phyloP scores from a whole-genome alignment of 805 yeast genomes.

The Sungouiozyma ichnusensis region DNA sequence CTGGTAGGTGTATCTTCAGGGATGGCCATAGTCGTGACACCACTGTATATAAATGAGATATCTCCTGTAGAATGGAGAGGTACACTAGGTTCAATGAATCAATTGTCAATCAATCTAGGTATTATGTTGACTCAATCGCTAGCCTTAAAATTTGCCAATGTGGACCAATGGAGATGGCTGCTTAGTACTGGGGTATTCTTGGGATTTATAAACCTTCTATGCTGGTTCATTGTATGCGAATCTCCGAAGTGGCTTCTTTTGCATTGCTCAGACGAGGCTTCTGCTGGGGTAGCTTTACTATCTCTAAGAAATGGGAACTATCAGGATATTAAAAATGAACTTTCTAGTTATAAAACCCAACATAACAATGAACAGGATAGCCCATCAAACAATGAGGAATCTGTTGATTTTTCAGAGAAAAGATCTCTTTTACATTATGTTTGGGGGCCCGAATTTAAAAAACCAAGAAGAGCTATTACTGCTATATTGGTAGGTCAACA shows the following conservation, averaged over 20 bases:
- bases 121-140: slow-evolving; percentile 69
- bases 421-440: slow-evolving; percentile 33
- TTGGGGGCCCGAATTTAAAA: slow-evolving; percentile 38
- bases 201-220: slow-evolving; percentile 39
- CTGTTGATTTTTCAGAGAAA: not conserved
- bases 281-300: slow-evolving; percentile 32
- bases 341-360: slow-evolving; percentile 4
- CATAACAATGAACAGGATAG: slow-evolving; percentile 11
- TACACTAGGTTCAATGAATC: slow-evolving; percentile 79
- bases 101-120: slow-evolving; percentile 76
- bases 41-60: slow-evolving; percentile 71
- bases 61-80: slow-evolving; percentile 65
- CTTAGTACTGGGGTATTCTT: slow-evolving; percentile 50
- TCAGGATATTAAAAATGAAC: slow-evolving; percentile 14
- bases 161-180: slow-evolving; percentile 61
- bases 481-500: slow-evolving; percentile 78
- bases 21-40: slow-evolving; percentile 71
- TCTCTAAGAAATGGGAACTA: slow-evolving; percentile 28
- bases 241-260: slow-evolving; percentile 73
- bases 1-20: slow-evolving; percentile 85
- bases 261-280: slow-evolving; percentile 8
- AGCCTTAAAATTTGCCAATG: slow-evolving; percentile 59
- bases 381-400: not conserved
- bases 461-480: slow-evolving; percentile 56
- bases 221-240: slow-evolving; percentile 45